Base-by-base conservation (phyloP, 2,329 filamentous ascomycete species). In the Lizonia empirigonia region DNA sequence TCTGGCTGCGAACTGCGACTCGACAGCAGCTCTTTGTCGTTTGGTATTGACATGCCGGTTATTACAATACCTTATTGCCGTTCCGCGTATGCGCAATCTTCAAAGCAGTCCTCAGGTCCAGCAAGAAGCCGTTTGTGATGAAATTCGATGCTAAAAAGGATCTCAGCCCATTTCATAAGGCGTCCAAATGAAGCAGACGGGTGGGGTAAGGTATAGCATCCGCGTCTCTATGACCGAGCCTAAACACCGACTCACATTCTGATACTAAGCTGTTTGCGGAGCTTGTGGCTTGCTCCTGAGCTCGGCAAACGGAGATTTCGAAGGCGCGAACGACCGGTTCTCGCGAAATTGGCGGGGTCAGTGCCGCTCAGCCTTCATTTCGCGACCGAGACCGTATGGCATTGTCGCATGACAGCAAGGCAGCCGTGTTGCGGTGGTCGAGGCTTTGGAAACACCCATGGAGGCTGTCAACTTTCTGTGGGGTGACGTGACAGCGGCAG, bases 1-100 rank as follows among this genome's bases (percentile, higher is more conserved):
- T 56, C 50, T 18, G 55, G 57, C 5, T 62, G 63, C 13, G 62
- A 68, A 39, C 62, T 69, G 24, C 54, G 62, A 33, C 54, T 62
- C n/a, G 64, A 65, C 27, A 50, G 56, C 16, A 32, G 38, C 24
- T 54, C 60, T 29, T 56, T 58, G 12, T 61, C 53, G 16, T 57
- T 50, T 27, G 36, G 41, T 20, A 48, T 35, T 16, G 58, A 59
- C 66, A 70, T 69, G 8, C 30, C 50, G 51, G 34, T 35, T 16
- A 7, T 5, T 39, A 27, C 19, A 30, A 40, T 27, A 16, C 3
- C 18, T 29, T 36, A n/a, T 35, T 9, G 26, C 23, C 15, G 23
- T 35, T 23, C 18, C 18, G 35, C 9, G 24, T 1, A 12, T 27
- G 39, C 29, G n/a, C 10, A 18, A 45, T 16, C 9, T 22, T 15